Conservation (phyloP, 805 yeast species). For the Monosporozyma aquatica region DNA sequence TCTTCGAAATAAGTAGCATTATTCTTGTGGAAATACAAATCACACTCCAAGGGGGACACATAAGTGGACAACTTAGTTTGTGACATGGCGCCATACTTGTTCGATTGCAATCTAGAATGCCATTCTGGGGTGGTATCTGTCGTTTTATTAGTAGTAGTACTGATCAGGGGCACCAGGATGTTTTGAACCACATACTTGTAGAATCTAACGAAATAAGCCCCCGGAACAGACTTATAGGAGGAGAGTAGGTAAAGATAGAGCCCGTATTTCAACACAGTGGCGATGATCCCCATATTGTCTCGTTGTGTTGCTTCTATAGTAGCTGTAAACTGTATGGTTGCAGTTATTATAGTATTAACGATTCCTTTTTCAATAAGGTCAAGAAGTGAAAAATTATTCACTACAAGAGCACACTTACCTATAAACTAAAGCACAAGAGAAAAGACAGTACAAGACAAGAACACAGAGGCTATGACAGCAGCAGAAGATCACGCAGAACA, state of each 20-base stretch:
- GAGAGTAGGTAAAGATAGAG: constrained; percentile 16
- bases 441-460: no score
- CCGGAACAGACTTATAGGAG: constrained; percentile 54
- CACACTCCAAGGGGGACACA: constrained; percentile 73
- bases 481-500: no score
- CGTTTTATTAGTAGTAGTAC: no score
- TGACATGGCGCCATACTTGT: constrained; percentile 32
- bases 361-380: no score
- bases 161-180: constrained; percentile 20
- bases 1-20: constrained; percentile 81
- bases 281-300: background rate
- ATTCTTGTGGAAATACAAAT: constrained; percentile 77
- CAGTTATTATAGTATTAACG: no score
- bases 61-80: constrained; percentile 39
- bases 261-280: constrained; percentile 9
- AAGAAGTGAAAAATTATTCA: no score
- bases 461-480: no score
- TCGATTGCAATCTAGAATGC: constrained; percentile 10
- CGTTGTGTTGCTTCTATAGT: background rate
- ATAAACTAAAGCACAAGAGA: no score
- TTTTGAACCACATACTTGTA: constrained; percentile 38
- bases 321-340: no score
- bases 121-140: no score
- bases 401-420: no score
- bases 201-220: constrained; percentile 57